Evolutionary conservation across 2,329 filamentous ascomycete species (phyloP).

Genomic region (Aspergillus unguis): DNA sequence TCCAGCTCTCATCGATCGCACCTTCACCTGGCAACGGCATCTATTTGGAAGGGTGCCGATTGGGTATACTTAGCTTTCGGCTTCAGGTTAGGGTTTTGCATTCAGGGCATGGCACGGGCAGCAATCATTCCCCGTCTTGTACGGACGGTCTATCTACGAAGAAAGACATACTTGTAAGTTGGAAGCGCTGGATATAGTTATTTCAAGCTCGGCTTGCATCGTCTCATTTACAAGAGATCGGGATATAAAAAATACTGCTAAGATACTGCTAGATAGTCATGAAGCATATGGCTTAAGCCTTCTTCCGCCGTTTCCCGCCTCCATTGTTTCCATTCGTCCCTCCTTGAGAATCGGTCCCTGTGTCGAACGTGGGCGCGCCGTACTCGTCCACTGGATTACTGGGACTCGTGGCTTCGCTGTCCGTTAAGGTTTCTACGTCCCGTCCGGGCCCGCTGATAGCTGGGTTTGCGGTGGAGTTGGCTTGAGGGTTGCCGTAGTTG

Average conservation of each 20-base stretch:
- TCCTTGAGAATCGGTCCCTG: conserved; percentile 18
- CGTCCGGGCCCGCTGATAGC: conserved; percentile 26
- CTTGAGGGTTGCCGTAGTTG: conserved; percentile 23
- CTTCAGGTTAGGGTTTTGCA: no score
- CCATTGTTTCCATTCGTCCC: conserved; percentile 22
- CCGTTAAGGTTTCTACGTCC: conserved; percentile 44
- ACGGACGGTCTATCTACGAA: neutral
- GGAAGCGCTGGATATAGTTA: neutral
- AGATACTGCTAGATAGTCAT: no score
- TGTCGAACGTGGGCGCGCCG: conserved; percentile 4
- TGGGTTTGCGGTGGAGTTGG: conserved; percentile 9
- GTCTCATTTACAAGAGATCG: neutral
- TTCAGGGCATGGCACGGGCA: no score
- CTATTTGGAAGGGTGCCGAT: no score
- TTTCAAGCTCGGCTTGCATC: conserved; percentile 4
- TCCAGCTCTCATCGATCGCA: no score
- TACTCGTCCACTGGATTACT: conserved; percentile 34
- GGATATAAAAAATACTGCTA: neutral
- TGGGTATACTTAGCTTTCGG: no score
- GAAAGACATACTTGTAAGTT: neutral
- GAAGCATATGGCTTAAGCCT: conserved; percentile 22
- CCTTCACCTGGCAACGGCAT: no score
- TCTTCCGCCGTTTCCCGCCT: conserved; percentile 32
- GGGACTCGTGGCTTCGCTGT: conserved; percentile 45
- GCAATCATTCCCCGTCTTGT: no score